Base-by-base conservation (phyloP, 2,329 filamentous ascomycete species). In the Talaromyces atroroseus region DNA sequence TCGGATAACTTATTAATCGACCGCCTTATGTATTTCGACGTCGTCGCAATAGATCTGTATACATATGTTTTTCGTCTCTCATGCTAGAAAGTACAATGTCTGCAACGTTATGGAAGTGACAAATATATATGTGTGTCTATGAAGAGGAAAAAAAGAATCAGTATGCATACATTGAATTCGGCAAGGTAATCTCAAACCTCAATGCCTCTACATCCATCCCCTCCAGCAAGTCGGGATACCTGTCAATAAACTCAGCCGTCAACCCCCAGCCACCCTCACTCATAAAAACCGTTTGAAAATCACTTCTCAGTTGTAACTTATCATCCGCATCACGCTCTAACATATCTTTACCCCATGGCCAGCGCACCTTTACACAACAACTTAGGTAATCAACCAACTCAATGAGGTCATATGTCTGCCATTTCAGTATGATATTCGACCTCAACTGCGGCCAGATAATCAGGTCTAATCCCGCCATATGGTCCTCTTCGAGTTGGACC, bases 311-410 rank as follows among this genome's bases (percentile, higher is more conserved):
- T 6, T 52, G 49, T 32, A 67, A 29, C 10, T 61, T 60, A 40
- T 67, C 62, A 1, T 54, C 29, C 7, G 60, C 59, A 32, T 66
- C 52, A 1, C 65, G 59, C 42, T 64, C 64, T 14, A 66, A 59
- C 21, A 66, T 55, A 23, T 55, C 51, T 45, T 63, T 60, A 7
- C 61, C 63, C 65, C 64, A 65, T 29, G 65, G 65, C 65, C 63
- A 66, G 20, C 64, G 60, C 8, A 66, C 56, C 45, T 64, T 66
- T 5, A 64, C 46, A 54, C 65, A 66, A 26, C 63, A 62, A 29
- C 49, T 11, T 5, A 57, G 6, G 23, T 53, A 49, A 7, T 45
- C 44, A 3, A 54, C 40, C 24, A 54, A 32, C n/a, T 57, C 55
- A 5, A 53, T 5, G 3, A 40, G 21, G 21, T 53, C 23, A 51